Evolutionary conservation across 768 basidiomycete species (phyloP).

Genomic region (Collybia sp.): DNA sequence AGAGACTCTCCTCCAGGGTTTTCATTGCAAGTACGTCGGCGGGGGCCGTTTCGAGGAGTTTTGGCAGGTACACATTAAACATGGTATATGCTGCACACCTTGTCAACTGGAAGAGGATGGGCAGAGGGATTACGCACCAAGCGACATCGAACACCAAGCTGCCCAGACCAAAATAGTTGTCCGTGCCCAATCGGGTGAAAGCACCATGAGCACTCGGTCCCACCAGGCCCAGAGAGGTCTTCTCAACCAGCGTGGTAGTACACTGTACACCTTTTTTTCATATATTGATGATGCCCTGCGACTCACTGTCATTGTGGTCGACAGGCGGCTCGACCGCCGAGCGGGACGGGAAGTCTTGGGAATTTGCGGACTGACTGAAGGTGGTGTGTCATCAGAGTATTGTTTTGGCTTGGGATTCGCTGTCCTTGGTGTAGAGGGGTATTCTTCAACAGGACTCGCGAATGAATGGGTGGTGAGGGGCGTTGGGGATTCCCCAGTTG

Average conservation of each 20-base stretch:
- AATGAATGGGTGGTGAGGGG: conserved; percentile 24
- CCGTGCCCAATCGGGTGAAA: conserved; percentile 69
- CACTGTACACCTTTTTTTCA: conserved; percentile 36
- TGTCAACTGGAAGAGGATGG: neutral
- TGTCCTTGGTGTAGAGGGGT: conserved; percentile 3
- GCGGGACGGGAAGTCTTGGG: no score
- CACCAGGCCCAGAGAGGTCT: conserved; percentile 66
- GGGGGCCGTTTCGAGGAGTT: conserved; percentile 65
- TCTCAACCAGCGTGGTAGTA: conserved; percentile 50
- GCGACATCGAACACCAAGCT: conserved; percentile 70
- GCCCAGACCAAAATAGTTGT: conserved; percentile 81
- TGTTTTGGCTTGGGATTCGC: neutral
- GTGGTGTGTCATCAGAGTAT: neutral
- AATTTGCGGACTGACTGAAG: neutral
- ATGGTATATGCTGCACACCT: conserved; percentile 71
- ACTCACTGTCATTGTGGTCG: conserved; percentile 1
- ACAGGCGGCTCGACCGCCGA: no score
- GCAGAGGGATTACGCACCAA: conserved; percentile 46
- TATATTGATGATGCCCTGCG: conserved; percentile 37
- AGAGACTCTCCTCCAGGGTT: conserved; percentile 58
- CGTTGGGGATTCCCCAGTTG: conserved; percentile 25
- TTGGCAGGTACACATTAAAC: conserved; percentile 92
- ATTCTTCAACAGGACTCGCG: conserved; percentile 16
- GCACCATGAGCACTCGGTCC: conserved; percentile 62
- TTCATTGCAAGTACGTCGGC: conserved; percentile 23